These are phyloP conservation scores for Raphanus sativus DNA, from an alignment of 345 rosid species.

Conservation along the genomic window DNA sequence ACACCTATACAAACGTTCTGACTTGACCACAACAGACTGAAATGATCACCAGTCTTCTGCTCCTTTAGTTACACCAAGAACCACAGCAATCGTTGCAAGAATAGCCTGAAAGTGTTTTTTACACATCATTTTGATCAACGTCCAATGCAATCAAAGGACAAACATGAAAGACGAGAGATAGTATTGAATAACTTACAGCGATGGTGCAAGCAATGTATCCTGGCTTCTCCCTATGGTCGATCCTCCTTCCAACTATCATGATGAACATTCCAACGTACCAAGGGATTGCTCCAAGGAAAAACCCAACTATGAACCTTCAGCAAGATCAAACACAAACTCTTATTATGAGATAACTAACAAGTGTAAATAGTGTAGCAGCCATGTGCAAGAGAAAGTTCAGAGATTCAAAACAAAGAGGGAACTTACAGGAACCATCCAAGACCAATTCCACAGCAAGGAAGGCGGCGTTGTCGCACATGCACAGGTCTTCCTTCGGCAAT, in stretches of 20 bases:
- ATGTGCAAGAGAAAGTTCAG: background rate
- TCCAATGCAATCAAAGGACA: background rate
- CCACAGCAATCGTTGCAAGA: constrained; percentile 67
- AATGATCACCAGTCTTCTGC: constrained; percentile 47
- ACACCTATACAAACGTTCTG: constrained; percentile 36
- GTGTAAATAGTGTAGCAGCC: background rate
- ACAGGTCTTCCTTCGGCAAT: constrained; percentile 89
- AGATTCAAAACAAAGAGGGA: background rate
- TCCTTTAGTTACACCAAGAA: constrained; percentile 68
- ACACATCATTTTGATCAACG: background rate
- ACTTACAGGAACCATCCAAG: constrained; percentile 91
- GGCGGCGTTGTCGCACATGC: constrained; percentile 63
- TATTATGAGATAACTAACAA: background rate
- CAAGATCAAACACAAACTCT: constrained; percentile 5
- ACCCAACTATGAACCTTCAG: constrained; percentile 77
- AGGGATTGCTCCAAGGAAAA: constrained; percentile 83
- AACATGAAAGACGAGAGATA: background rate
- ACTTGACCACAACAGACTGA: constrained; percentile 1
- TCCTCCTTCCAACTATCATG: constrained; percentile 62
- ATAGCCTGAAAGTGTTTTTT: constrained; percentile 57
- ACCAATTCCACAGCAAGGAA: constrained; percentile 91
- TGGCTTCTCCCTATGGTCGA: constrained; percentile 84
- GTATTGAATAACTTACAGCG: constrained; percentile 53
- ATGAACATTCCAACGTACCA: constrained; percentile 76
- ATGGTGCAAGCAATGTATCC: constrained; percentile 88